Base-by-base conservation (phyloP, 202 grass and related monocot species). In the Schoenoplectus tabernaemontani region DNA sequence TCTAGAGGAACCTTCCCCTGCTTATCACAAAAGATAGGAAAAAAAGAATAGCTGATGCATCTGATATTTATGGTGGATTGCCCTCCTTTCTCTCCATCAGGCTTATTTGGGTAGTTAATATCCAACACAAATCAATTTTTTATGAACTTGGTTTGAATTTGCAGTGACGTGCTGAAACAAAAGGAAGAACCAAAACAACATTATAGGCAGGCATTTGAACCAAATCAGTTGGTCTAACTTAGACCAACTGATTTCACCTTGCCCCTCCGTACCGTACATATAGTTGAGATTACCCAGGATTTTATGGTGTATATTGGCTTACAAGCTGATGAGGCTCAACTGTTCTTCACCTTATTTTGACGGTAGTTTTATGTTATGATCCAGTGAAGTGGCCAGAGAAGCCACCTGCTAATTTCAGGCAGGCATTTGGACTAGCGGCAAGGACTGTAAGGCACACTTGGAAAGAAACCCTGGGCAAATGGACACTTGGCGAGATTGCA, bases 401-500 rank as follows among this genome's bases (percentile, higher is more conserved):
- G 34, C 63, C 90, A 0, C 93, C 90, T 15, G 65, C 10, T 4
- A 80, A 88, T 66, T 96, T 83, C 78, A 53, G 86, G 42, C 79
- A 92, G 76, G 90, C 88, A 0, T 88, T 73, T 2, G 65, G 83
- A 22, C 43, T 46, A 0, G 77, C 86, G n/a, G 88, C 84, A n/a
- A 63, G 84, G 64, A 87, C 93, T 50, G 80, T 96, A 30, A 67
- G 86, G 32, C 68, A 88, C 54, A 87, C 93, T 50, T 96, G 87
- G 82, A 78, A 67, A 6, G 84, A 96, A 85, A 96, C 93, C 57
- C 86, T 96, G 24, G 93, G 88, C 57, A 90, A 84, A 82, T 96
- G 93, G 93, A 58, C 93, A 41, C 88, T 96, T 68, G 93, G 93
- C 19, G 93, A 96, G 72, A 60, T 96, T 78, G 88, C 88, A 81